Conservation (phyloP, 352 stramenopile genomes). For the Elongisporangium anandrum region DNA sequence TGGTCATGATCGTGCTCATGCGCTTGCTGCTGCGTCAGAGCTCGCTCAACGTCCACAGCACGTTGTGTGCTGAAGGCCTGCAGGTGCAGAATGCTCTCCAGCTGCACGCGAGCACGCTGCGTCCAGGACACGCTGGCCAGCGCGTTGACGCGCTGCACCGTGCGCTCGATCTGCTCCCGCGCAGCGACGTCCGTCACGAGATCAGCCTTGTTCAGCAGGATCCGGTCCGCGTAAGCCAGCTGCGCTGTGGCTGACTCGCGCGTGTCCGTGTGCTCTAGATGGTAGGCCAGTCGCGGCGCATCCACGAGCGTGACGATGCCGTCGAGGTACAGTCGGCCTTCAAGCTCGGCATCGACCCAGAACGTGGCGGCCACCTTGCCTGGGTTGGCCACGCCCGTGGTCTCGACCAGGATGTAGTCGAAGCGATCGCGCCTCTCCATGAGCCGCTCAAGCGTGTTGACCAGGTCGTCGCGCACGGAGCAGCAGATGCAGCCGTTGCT, state of each 20-base stretch:
- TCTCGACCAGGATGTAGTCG: conserved; percentile 94
- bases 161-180: conserved; percentile 31
- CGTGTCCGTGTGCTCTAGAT: conserved; percentile 56
- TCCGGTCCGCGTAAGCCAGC: conserved; percentile 97
- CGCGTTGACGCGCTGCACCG: conserved; percentile 54
- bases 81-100: conserved; percentile 76
- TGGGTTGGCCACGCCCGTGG: conserved; percentile 92
- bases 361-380: conserved; percentile 95
- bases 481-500: conserved; percentile 99
- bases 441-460: conserved; percentile 82
- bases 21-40: conserved; percentile 10
- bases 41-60: conserved; percentile 50
- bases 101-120: conserved; percentile 43
- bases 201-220: conserved; percentile 99
- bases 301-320: conserved; percentile 97
- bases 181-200: conserved; percentile 73
- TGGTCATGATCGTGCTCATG: conserved; percentile 14
- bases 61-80: conserved; percentile 71
- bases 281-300: conserved; percentile 87
- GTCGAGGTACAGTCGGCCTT: conserved; percentile 89
- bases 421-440: conserved; percentile 77
- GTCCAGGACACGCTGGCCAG: conserved; percentile 68
- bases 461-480: conserved; percentile 91
- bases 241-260: conserved; percentile 91
- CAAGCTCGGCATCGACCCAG: conserved; percentile 93